phyloP scores from a whole-genome alignment of 176 grass and related monocot genomes.

The Sorghum bicolor region DNA sequence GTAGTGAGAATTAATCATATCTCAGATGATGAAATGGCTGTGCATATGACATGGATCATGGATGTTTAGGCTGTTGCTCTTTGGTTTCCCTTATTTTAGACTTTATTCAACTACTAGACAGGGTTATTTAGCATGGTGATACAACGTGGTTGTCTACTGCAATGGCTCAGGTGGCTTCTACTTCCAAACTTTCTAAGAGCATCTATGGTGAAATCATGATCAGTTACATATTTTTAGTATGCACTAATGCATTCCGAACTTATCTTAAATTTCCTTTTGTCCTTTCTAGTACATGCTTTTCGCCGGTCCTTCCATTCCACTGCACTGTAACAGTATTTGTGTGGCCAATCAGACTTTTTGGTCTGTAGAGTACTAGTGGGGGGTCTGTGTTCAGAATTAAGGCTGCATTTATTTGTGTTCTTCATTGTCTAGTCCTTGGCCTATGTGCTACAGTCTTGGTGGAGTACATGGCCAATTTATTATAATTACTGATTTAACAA shows the following conservation, averaged over 20 bases:
- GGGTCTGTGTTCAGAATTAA: neutral
- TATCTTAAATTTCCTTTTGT: slow-evolving; percentile 25
- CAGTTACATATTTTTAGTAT: neutral
- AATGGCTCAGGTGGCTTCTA: slow-evolving; percentile 52
- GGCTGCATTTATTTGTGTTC: slow-evolving; percentile 13
- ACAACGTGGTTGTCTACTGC: slow-evolving; percentile 17
- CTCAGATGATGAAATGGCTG: slow-evolving; percentile 34
- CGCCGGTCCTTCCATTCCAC: neutral
- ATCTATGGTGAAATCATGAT: neutral
- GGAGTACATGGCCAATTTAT: neutral
- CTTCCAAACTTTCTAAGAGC: neutral
- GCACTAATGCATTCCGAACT: neutral
- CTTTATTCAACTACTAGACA: slow-evolving; percentile 50
- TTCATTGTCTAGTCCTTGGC: neutral
- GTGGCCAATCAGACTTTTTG: neutral
- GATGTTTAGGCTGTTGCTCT: slow-evolving; percentile 6
- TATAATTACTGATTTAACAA: neutral
- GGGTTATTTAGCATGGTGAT: slow-evolving; percentile 12
- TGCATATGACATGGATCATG: slow-evolving; percentile 36
- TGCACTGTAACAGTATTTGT: neutral
- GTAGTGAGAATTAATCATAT: slow-evolving; percentile 21
- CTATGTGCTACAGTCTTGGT: neutral
- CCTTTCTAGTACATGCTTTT: slow-evolving; percentile 37
- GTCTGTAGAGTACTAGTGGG: neutral
- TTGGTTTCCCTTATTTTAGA: slow-evolving; percentile 36